These are phyloP conservation scores for Globisporangium cylindrosporum DNA, from an alignment of 352 stramenopile genomes.

Conservation along the genomic window DNA sequence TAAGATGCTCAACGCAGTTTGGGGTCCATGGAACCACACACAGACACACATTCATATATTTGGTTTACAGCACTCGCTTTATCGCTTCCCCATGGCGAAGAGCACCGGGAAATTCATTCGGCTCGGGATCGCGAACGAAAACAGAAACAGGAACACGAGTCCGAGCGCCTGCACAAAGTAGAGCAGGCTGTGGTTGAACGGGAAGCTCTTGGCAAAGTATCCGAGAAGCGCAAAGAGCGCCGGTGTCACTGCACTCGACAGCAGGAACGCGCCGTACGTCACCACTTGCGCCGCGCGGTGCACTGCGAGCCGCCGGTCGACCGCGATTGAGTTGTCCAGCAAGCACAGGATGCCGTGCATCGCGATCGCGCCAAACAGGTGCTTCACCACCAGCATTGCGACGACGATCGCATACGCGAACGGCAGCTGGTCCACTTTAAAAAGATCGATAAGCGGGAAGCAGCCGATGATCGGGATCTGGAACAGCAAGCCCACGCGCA, in stretches of 20 bases:
- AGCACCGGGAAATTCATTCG: conserved; percentile 82
- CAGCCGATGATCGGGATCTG: conserved; percentile 67
- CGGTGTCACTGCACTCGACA: conserved; percentile 45
- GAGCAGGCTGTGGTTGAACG: conserved; percentile 75
- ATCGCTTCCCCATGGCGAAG: conserved; percentile 78
- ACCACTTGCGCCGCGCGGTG: conserved; percentile 66
- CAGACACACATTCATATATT: conserved; percentile 2
- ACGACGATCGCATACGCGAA: conserved; percentile 65
- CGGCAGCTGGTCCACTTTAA: conserved; percentile 60
- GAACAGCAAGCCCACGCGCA: conserved; percentile 74
- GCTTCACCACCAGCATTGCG: conserved; percentile 57
- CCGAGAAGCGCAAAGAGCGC: conserved; percentile 70
- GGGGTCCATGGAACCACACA: background rate
- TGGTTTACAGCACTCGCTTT: conserved; percentile 15
- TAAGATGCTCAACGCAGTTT: background rate
- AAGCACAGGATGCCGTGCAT: conserved; percentile 63
- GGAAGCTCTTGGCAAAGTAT: conserved; percentile 75
- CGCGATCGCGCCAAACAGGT: conserved; percentile 55
- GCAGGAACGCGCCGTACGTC: conserved; percentile 51
- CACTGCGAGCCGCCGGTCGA: conserved; percentile 66
- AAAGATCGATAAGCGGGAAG: conserved; percentile 71
- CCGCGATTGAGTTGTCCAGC: conserved; percentile 77
- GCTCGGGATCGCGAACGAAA: conserved; percentile 74
- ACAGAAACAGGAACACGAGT: conserved; percentile 66
- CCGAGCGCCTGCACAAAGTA: conserved; percentile 74